Evolutionary conservation across 2,329 filamentous ascomycete genomes (phyloP).

Genomic region (Ceratocystis albifundus): DNA sequence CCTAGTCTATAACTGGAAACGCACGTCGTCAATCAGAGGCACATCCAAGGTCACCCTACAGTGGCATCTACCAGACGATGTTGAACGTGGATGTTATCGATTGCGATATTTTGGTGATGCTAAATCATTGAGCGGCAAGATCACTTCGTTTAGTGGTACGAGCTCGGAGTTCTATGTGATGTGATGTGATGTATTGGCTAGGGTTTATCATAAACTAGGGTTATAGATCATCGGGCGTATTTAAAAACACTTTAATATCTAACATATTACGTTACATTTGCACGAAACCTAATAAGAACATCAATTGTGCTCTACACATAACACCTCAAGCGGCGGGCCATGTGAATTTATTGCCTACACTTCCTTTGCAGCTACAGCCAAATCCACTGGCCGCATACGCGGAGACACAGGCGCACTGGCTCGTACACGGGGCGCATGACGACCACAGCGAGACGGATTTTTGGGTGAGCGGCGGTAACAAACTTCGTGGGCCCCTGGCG

Average conservation of each 20-base stretch:
- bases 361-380: not conserved
- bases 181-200: constrained; percentile 12
- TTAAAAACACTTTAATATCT: not conserved
- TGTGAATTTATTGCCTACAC: not conserved
- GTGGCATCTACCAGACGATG: constrained; percentile 60
- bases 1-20: constrained; percentile 67
- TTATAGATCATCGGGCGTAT: not conserved
- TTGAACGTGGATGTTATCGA: constrained; percentile 52
- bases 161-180: constrained; percentile 41
- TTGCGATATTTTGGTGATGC: constrained; percentile 72
- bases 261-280: not conserved
- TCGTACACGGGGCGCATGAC: constrained; percentile 32
- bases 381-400: constrained; percentile 6
- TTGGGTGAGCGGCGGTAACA: constrained; percentile 52
- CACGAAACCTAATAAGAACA: not conserved
- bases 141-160: constrained; percentile 57
- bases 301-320: not conserved
- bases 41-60: constrained; percentile 66
- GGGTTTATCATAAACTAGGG: not conserved
- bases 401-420: constrained; percentile 21
- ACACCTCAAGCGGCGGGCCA: not conserved
- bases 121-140: constrained; percentile 51
- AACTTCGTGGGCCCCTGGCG: constrained; percentile 37
- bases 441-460: constrained; percentile 46
- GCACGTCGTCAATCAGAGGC: constrained; percentile 56